These are phyloP conservation scores for Mycena epipterygia DNA, from an alignment of 768 basidiomycete genomes.

Conservation along the genomic window DNA sequence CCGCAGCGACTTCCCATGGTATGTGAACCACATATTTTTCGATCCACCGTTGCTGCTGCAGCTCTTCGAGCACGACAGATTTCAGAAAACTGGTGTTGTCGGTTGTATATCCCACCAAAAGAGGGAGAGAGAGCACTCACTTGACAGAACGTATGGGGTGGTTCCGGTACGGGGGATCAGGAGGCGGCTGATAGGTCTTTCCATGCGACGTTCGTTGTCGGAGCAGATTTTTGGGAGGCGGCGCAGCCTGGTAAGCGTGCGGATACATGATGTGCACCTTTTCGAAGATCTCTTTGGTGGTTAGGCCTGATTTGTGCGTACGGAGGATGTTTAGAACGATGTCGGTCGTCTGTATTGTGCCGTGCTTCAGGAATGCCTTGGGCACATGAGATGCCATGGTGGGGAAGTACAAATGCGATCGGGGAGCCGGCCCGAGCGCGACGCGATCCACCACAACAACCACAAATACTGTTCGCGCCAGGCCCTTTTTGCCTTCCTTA, in stretches of 20 bases:
- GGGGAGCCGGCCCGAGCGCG: too few relatives aligned
- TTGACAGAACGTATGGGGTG: conserved; percentile 19
- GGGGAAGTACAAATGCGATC: too few relatives aligned
- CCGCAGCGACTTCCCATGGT: too few relatives aligned
- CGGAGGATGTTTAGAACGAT: conserved; percentile 3
- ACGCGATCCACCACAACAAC: too few relatives aligned
- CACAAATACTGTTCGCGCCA: too few relatives aligned
- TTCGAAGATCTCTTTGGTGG: conserved; percentile 4
- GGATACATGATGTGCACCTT: conserved; percentile 7
- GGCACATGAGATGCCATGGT: background rate
- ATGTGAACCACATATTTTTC: background rate
- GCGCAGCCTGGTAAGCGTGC: background rate
- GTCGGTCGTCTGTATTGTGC: background rate
- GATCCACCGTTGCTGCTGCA: conserved; percentile 3
- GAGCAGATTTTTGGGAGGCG: background rate
- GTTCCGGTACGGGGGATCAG: background rate
- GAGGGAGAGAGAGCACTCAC: background rate
- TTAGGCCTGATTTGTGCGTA: conserved; percentile 1
- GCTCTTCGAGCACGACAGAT: conserved; percentile 31
- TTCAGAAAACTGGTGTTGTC: conserved; percentile 35
- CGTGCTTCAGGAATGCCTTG: background rate
- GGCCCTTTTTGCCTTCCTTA: too few relatives aligned
- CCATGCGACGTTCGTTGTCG: background rate
- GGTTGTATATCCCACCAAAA: background rate
- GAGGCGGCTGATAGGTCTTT: background rate